Evolutionary conservation across 2,329 filamentous ascomycete species (phyloP).

Genomic region (Trichoderma polysporum): DNA sequence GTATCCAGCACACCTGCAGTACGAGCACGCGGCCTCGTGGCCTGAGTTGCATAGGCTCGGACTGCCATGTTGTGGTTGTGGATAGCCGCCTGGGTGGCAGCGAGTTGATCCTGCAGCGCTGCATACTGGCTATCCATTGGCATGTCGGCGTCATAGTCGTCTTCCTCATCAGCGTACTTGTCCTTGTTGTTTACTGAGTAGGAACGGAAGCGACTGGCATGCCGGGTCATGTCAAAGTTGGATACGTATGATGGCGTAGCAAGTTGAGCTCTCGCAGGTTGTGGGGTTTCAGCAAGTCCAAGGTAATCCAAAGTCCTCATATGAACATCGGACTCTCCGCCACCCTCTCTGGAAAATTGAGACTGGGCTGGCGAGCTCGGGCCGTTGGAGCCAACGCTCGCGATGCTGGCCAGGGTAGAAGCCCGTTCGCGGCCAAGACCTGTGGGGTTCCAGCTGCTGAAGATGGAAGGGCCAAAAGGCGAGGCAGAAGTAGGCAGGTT

Average conservation of each 20-base stretch:
- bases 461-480: conserved; percentile 87
- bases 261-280: conserved; percentile 71
- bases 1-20: conserved; percentile 91
- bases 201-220: conserved; percentile 85
- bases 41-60: conserved; percentile 85
- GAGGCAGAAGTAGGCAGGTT: conserved; percentile 56
- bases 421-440: conserved; percentile 72
- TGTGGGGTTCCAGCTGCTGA: conserved; percentile 78
- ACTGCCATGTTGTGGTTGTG: conserved; percentile 91
- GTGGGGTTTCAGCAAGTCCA: conserved; percentile 89
- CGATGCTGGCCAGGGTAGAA: conserved; percentile 76
- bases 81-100: conserved; percentile 68
- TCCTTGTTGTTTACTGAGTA: conserved; percentile 99
- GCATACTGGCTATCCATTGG: conserved; percentile 58
- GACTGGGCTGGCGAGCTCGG: conserved; percentile 85
- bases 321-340: conserved; percentile 81
- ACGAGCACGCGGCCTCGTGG: conserved; percentile 80
- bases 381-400: conserved; percentile 88
- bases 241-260: conserved; percentile 74
- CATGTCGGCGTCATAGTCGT: conserved; percentile 64
- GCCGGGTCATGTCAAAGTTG: conserved; percentile 72
- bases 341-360: conserved; percentile 80
- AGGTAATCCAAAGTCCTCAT: conserved; percentile 93
- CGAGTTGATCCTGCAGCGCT: conserved; percentile 60
- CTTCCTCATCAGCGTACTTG: conserved; percentile 88